Percentiles rank a stretch among this genome's conserved stretches.
Conservation (phyloP, 345 rosid species). For the Rhodamnia argentea region DNA sequence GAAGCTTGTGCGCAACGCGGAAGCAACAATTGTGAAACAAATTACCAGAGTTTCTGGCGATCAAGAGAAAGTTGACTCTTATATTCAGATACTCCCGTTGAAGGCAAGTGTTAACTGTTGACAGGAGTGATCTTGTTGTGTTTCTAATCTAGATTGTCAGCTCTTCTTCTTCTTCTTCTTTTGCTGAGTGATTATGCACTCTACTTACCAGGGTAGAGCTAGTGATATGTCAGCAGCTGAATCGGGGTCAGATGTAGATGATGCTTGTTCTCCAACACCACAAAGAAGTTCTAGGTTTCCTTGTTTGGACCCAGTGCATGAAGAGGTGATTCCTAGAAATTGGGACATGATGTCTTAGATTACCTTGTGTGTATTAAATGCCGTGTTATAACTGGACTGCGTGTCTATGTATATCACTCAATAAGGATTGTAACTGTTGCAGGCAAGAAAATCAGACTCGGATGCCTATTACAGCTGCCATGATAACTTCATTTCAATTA, state of each 20-base stretch:
- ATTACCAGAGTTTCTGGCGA: constrained; percentile 40
- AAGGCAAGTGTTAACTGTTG: constrained; percentile 31
- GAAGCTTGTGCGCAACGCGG: constrained; percentile 60
- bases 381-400: not conserved
- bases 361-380: not conserved
- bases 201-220: constrained; percentile 37
- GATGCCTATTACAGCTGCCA: constrained; percentile 64
- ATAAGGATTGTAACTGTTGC: constrained; percentile 2
- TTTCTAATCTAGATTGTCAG: not conserved
- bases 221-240: constrained; percentile 40
- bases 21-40: constrained; percentile 46
- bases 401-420: not conserved
- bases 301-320: constrained; percentile 33
- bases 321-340: constrained; percentile 48
- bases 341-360: not conserved
- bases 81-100: constrained; percentile 31
- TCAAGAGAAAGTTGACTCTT: constrained; percentile 31
- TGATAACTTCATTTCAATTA: constrained; percentile 29
- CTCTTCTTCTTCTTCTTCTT: not conserved
- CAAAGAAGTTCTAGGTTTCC: constrained; percentile 26
- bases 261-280: constrained; percentile 35
- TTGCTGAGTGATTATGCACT: not conserved
- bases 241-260: constrained; percentile 55
- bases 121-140: not conserved
- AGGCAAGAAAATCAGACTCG: constrained; percentile 49